Evolutionary conservation across 1,284 basidiomycete genomes (phyloP).

Genomic region (Stygiomarasmius scandens): DNA sequence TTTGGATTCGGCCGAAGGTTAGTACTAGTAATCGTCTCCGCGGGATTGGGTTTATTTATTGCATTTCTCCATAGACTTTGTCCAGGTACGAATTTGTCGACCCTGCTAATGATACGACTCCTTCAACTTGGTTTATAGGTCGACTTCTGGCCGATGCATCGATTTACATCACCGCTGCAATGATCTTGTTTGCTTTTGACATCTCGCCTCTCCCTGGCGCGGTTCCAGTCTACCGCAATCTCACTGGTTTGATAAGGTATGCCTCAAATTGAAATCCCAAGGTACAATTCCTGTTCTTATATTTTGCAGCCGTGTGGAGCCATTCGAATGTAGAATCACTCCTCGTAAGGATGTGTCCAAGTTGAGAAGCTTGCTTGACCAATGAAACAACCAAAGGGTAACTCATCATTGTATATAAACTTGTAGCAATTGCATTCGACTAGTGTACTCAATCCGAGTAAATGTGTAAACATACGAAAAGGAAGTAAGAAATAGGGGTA

Average conservation of each 20-base stretch:
- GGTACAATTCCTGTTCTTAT: too few relatives aligned
- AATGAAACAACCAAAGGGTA: too few relatives aligned
- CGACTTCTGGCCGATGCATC: background rate
- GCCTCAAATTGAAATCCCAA: too few relatives aligned
- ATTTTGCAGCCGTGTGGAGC: background rate
- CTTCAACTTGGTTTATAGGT: background rate
- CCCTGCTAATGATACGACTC: too few relatives aligned
- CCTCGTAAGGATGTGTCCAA: background rate
- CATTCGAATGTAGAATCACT: background rate
- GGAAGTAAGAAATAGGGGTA: too few relatives aligned
- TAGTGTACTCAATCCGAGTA: too few relatives aligned
- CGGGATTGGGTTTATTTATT: too few relatives aligned
- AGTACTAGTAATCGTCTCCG: background rate
- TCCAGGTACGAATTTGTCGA: background rate
- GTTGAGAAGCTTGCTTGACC: too few relatives aligned
- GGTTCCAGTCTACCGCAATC: background rate
- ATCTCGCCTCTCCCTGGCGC: background rate
- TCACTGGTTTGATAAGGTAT: background rate
- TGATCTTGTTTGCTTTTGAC: background rate
- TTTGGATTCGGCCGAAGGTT: slow-evolving; percentile 11
- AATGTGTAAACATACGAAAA: too few relatives aligned
- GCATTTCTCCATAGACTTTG: background rate
- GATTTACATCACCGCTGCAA: background rate
- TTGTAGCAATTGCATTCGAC: too few relatives aligned
- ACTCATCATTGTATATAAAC: too few relatives aligned